Evolutionary conservation across 2,329 filamentous ascomycete genomes (phyloP).

Genomic region (Colletotrichum horii): DNA sequence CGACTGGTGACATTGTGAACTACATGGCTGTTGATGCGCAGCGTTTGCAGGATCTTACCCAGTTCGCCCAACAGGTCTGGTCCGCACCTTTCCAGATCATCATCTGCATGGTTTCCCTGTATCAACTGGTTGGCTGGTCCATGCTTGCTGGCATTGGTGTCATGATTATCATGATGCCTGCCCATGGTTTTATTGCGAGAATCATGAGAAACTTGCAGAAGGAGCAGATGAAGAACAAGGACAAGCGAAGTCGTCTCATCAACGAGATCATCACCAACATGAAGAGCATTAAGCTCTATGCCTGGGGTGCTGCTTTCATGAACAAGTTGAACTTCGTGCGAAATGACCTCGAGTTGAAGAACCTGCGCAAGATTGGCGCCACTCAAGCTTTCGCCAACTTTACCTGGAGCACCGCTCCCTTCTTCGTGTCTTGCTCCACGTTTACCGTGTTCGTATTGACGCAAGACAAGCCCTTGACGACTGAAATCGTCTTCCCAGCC

Average conservation of each 20-base stretch:
- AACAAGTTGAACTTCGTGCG: conserved; percentile 95
- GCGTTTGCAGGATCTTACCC: conserved; percentile 89
- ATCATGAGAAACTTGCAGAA: conserved; percentile 96
- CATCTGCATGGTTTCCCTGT: conserved; percentile 94
- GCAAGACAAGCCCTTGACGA: conserved; percentile 80
- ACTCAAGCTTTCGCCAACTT: conserved; percentile 95
- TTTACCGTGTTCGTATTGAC: conserved; percentile 94
- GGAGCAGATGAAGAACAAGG: conserved; percentile 99
- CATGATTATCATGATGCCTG: conserved; percentile 97
- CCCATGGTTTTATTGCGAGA: conserved; percentile 90
- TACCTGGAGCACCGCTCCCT: conserved; percentile 96
- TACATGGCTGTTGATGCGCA: conserved; percentile 99
- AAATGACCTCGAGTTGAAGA: conserved; percentile 95
- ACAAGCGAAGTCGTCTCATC: conserved; percentile 88
- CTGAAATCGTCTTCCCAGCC: conserved; percentile 94
- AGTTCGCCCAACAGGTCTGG: conserved; percentile 95
- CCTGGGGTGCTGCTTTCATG: conserved; percentile 97
- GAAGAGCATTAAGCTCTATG: conserved; percentile 99
- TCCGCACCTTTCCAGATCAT: conserved; percentile 96
- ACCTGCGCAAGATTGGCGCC: conserved; percentile 92
- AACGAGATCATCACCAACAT: conserved; percentile 99
- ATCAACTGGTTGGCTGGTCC: conserved; percentile 91
- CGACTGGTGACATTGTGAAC: conserved; percentile 97
- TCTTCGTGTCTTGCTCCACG: conserved; percentile 95
- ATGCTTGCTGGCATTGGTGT: conserved; percentile 95